Conservation (phyloP, 352 stramenopile genomes). For the Phytopythium sindhum region DNA sequence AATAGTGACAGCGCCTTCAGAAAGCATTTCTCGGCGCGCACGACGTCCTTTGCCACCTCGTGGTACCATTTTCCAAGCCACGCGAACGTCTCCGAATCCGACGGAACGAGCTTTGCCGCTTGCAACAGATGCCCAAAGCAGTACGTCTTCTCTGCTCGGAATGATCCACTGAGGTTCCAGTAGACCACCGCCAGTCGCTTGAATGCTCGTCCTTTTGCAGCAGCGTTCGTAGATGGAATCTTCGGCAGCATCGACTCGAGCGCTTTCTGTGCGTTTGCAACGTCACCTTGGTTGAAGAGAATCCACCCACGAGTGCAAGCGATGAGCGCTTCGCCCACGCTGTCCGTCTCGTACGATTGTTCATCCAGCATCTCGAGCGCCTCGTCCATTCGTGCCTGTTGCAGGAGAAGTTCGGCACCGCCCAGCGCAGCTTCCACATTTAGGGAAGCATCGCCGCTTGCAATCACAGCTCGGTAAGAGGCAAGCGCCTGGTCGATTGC, state of each 20-base stretch:
- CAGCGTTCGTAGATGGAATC: constrained; percentile 15
- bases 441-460: constrained; percentile 17
- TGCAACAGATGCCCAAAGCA: constrained; percentile 69
- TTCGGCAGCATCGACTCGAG: constrained; percentile 34
- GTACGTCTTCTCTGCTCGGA: constrained; percentile 47
- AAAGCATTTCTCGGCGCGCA: constrained; percentile 84
- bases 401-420: constrained; percentile 40
- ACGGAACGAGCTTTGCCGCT: constrained; percentile 67
- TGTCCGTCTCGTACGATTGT: constrained; percentile 14
- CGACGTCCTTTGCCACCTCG: constrained; percentile 46
- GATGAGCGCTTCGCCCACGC: constrained; percentile 16
- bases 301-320: constrained; percentile 47
- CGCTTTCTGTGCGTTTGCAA: constrained; percentile 28
- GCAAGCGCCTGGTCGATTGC: constrained; percentile 42
- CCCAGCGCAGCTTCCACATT: constrained; percentile 34
- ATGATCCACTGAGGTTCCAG: constrained; percentile 52
- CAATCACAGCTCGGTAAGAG: constrained; percentile 32
- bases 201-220: constrained; percentile 29
- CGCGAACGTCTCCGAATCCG: constrained; percentile 62
- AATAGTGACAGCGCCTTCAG: constrained; percentile 74
- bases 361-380: constrained; percentile 30
- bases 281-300: constrained; percentile 35
- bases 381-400: constrained; percentile 26
- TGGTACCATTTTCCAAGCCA: constrained; percentile 81
- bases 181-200: constrained; percentile 81